Evolutionary conservation across 2,329 filamentous ascomycete genomes (phyloP), one percentile per base, ranked within the genome.

Genomic region (Endocalyx cinctus): DNA sequence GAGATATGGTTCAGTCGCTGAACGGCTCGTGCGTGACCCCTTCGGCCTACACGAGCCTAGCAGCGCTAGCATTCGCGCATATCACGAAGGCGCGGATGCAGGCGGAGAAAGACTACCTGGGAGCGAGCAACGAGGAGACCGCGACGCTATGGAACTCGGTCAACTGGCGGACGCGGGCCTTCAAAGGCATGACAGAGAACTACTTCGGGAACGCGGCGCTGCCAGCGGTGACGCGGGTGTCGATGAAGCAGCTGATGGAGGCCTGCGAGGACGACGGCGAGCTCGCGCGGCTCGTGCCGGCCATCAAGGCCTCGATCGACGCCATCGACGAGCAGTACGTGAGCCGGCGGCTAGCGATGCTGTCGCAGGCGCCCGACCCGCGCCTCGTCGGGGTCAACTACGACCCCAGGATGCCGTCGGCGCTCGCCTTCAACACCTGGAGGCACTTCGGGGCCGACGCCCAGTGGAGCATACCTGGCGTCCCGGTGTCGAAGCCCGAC

Each of bases 391-490:
- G 64, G 11, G 51, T 67, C 15, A 54, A 57, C 13, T 57, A 63
- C 35, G 62, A 66, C 36, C 61, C 63, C 16, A 51, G 61, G n/a
- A 54, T 59, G 28, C 57, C 61, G 3, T 52, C 58, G 31, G 52
- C 58, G 25, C 52, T 69, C 25, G 57, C 58, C 10, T 63, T 69
- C 52, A 69, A 69, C 41, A 67, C 64, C 5, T 69, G 66, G 66
- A 52, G 62, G 6, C 55, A 59, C 35, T 62, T 69, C 41, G 66
- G 65, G 2, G 62, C 58, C 15, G 63, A 68, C 37, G 55, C 59
- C 5, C 43, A 52, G 39, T 69, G 64, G 43, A 36, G 42, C 38
- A 57, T 57, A 33, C 52, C 57, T 11, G 60, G 60, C 17, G 48
- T 60, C n/a, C 51, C 57, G n/a, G 52, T 55, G 8, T 39, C 52